These are phyloP conservation scores for Aspergillus sp. DNA, from an alignment of 2,329 filamentous ascomycete genomes.

Conservation along the genomic window DNA sequence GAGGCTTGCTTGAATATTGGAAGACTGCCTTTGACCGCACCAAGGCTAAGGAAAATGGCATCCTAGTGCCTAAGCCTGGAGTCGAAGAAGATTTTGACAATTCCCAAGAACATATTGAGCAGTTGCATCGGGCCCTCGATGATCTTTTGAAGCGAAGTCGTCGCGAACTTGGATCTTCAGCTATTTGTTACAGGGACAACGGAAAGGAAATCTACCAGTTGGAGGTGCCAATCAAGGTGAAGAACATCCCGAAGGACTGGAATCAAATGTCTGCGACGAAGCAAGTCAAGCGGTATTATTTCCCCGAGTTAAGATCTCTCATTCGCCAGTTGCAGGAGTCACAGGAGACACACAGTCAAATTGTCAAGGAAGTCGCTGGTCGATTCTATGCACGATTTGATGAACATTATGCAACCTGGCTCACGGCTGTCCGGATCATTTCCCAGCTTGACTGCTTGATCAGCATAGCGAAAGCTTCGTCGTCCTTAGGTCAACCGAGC, in stretches of 20 bases:
- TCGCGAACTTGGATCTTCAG: constrained; percentile 67
- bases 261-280: constrained; percentile 94
- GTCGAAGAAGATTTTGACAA: constrained; percentile 90
- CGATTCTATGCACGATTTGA: constrained; percentile 88
- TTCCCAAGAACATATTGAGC: constrained; percentile 71
- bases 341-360: constrained; percentile 87
- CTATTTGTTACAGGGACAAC: constrained; percentile 72
- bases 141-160: constrained; percentile 67
- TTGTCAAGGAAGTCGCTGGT: constrained; percentile 77
- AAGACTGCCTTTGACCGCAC: constrained; percentile 83
- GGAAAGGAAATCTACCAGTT: constrained; percentile 98
- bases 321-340: constrained; percentile 89
- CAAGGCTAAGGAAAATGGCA: constrained; percentile 71
- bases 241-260: constrained; percentile 78
- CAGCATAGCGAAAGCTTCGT: constrained; percentile 83
- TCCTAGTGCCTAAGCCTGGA: constrained; percentile 78
- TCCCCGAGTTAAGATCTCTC: constrained; percentile 71
- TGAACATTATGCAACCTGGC: constrained; percentile 77
- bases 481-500: constrained; percentile 75
- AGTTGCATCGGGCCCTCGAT: constrained; percentile 69
- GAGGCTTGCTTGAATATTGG: constrained; percentile 73
- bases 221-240: constrained; percentile 79
- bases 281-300: constrained; percentile 90
- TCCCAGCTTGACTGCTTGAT: constrained; percentile 93
- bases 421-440: constrained; percentile 82